A percentile compares a stretch with the other conserved stretches of the same genome.
Evolutionary conservation across 768 basidiomycete species (phyloP).

Genomic region (Phaeotremella fagi): DNA sequence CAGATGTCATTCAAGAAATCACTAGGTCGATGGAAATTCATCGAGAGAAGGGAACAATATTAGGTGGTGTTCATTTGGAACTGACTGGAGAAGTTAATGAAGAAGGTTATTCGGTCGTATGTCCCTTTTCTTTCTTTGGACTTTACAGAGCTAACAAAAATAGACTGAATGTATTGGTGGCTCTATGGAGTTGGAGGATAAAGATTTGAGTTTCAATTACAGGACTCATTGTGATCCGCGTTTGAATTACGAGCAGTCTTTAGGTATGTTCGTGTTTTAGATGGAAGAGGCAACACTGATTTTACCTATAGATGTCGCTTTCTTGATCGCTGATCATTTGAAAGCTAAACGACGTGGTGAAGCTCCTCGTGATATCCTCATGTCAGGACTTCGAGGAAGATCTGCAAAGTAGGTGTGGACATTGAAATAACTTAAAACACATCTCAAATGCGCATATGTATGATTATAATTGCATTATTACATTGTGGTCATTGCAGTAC

Average conservation of each 20-base stretch:
- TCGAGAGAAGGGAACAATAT: constrained; percentile 61
- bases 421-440: too few species aligned
- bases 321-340: constrained; percentile 74
- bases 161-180: constrained; percentile 90
- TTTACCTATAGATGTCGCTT: constrained; percentile 64
- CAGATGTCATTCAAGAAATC: constrained; percentile 77
- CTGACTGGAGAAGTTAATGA: constrained; percentile 87
- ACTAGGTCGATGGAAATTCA: constrained; percentile 78
- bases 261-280: constrained; percentile 58
- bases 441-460: neutral
- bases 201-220: constrained; percentile 83
- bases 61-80: constrained; percentile 80
- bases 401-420: neutral
- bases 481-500: neutral
- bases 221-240: constrained; percentile 93
- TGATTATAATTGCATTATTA: neutral
- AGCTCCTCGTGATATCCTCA: constrained; percentile 41
- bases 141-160: neutral
- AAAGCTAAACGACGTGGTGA: constrained; percentile 59
- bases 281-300: constrained; percentile 14
- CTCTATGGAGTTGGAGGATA: constrained; percentile 87
- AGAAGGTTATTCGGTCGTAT: constrained; percentile 76
- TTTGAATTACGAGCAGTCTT: constrained; percentile 85
- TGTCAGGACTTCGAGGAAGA: constrained; percentile 36
- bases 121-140: constrained; percentile 5